phyloP scores from a whole-genome alignment of 306 rosid genomes.

The Cicer pinnatifidum region DNA sequence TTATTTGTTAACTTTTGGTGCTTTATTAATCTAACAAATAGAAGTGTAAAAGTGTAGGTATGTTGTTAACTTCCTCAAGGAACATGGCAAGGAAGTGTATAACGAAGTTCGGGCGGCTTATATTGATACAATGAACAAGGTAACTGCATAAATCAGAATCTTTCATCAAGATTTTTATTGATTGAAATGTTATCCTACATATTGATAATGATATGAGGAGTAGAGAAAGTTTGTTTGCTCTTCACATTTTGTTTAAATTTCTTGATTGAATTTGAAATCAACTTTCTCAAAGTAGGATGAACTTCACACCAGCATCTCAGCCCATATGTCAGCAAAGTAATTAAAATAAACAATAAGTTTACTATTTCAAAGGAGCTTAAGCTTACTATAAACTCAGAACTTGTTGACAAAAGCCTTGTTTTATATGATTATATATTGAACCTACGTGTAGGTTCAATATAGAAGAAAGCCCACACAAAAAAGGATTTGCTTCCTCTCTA shows the following conservation, averaged over 20 bases:
- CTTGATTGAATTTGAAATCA: constrained; percentile 3
- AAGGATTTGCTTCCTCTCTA: not conserved
- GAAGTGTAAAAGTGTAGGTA: constrained; percentile 64
- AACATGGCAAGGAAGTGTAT: constrained; percentile 88
- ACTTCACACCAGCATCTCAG: constrained; percentile 27
- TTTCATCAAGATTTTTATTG: not conserved
- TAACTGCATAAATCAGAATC: constrained; percentile 35
- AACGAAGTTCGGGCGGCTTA: constrained; percentile 90
- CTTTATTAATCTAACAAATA: constrained; percentile 43
- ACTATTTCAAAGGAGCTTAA: constrained; percentile 21
- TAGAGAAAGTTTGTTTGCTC: constrained; percentile 10
- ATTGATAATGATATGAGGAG: constrained; percentile 30
- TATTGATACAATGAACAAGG: constrained; percentile 97
- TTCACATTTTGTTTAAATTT: constrained; percentile 15
- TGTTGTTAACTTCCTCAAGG: constrained; percentile 79
- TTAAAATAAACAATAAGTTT: not conserved
- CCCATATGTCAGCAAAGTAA: constrained; percentile 14
- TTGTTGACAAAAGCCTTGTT: constrained; percentile 25
- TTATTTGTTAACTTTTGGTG: constrained; percentile 34
- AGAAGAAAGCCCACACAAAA: constrained; percentile 15
- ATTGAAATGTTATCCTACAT: constrained; percentile 22
- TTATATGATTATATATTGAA: constrained; percentile 28
- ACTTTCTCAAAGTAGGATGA: constrained; percentile 25
- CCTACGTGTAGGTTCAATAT: constrained; percentile 29
- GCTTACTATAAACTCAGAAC: constrained; percentile 8